Base-by-base conservation (phyloP, 129 eudicot genomes). In the Erigeron canadensis region DNA sequence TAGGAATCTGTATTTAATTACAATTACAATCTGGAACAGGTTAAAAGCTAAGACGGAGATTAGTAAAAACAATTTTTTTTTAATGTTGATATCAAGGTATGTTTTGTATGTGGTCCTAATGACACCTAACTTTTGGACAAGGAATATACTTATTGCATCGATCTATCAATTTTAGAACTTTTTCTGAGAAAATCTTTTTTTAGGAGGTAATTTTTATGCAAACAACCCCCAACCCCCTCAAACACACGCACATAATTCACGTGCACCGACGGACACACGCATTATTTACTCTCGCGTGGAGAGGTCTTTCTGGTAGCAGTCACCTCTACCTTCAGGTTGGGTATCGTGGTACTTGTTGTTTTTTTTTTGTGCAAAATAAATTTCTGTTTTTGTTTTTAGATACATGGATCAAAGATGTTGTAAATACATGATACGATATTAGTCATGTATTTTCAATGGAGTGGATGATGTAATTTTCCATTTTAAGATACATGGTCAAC, bases 41-140 rank as follows among this genome's bases (percentile, higher is more conserved):
- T 63, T 54, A 63, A 72, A 18, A 50, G 7, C 3, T 0, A 28
- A 28, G 34, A 28, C 1, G 18, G 46, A 48, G 40, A 73, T 73
- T 73, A 28, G 0, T 28, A 28, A 23, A 38, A 73, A 6, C 16
- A 53, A 53, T n/a, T n/a, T 42, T 17, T 28, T 40, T 40, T 40
- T 73, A 48, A 16, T 17, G 62, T 61, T 73, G 69, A 46, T 47
- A 61, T 75, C 66, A 42, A 28, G 2, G 34, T 28, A 22, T 13
- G 71, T 74, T 74, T 62, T n/a, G 54, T 51, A 39, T 74, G 53
- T 63, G 63, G 71, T 28, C 64, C 42, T 3, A 13, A 64, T 63
- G 71, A n/a, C 57, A 54, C 46, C 58, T 40, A 53, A 42, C 50
- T 75, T 44, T 63, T 11, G 11, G 51, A 47, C 8, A 6, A 13